Base-by-base conservation (phyloP, 2,329 filamentous ascomycete genomes). In the Chrysoporthe cubensis region DNA sequence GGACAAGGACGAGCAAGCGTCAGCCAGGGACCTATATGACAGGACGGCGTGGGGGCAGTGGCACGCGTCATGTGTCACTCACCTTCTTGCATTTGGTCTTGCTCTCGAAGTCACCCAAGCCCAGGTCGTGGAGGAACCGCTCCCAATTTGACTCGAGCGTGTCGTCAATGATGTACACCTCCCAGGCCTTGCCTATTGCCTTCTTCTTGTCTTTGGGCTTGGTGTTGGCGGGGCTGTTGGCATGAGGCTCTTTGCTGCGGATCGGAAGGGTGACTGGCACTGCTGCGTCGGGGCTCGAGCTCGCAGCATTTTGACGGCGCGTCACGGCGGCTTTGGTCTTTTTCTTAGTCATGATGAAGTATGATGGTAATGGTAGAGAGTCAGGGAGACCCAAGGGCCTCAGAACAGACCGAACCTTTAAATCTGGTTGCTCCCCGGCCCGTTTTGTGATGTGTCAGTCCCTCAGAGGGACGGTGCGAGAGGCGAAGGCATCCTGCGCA, bases 11-110 rank as follows among this genome's bases (percentile, higher is more conserved):
- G 8, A 8, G 26, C 21, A 16, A 57, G 34, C 56, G 13, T 37
- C 34, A 18, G 8, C 7, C 34, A 40, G 34, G 4, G n/a, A 6
- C 54, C 26, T 9, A 42, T 13, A 1, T n/a, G 18, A 58, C 8
- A 40, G 0, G 37, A 54, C 7, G 26, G 16, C 13, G 11, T 16
- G 34, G 8, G n/a, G 13, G 37, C 18, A 8, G 26, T 13, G 18
- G 2, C 9, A 11, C 18, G 5, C n/a, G 18, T 40, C 54, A 16
- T 26, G 5, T 18, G 18, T 40, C 54, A 16, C 43, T 70, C 72
- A 84, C 84, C 73, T 80, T 79, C 62, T 76, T 76, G 69, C 84
- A 86, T 67, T 84, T 74, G 0, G 57, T 81, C 71, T 83, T 84
- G 74, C 80, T 85, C 0, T 67, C 62, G 21, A 82, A 77, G 1